Conservation (phyloP, 75 land plant species). For the Sequoiadendron giganteum region DNA sequence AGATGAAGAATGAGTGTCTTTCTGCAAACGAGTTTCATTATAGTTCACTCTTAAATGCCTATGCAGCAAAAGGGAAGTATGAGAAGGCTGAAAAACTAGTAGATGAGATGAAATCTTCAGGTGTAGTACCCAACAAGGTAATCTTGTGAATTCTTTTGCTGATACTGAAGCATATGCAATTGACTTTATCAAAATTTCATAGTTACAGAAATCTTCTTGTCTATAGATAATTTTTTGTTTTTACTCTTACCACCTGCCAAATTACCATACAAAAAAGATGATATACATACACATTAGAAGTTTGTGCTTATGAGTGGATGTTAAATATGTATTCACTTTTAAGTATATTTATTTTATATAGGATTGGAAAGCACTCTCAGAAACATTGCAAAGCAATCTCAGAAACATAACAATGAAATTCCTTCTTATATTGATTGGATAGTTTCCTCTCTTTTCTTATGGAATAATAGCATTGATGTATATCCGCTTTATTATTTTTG, state of each 20-base stretch:
- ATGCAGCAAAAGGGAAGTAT: slow-evolving; percentile 58
- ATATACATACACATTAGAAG: not conserved
- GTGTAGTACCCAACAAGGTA: slow-evolving; percentile 85
- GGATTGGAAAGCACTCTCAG: not conserved
- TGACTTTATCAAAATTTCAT: not conserved
- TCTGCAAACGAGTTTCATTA: slow-evolving; percentile 75
- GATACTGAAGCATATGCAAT: slow-evolving; percentile 4
- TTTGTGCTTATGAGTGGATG: not conserved
- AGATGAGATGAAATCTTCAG: slow-evolving; percentile 63
- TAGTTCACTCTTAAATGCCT: slow-evolving; percentile 82
- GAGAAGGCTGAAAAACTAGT: slow-evolving; percentile 70
- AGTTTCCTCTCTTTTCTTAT: not conserved
- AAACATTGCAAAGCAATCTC: not conserved
- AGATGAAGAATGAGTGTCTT: slow-evolving; percentile 65
- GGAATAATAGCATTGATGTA: not conserved
- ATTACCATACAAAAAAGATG: not conserved
- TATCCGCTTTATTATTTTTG: not conserved
- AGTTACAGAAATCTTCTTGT: not conserved
- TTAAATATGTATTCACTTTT: not conserved
- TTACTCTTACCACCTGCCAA: not conserved
- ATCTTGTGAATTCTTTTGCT: slow-evolving; percentile 16
- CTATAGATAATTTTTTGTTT: not conserved
- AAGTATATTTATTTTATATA: not conserved
- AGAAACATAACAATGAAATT: not conserved
- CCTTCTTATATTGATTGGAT: not conserved